These are phyloP conservation scores for Aspergillus glaucus DNA, from an alignment of 2,329 filamentous ascomycete species.

Conservation along the genomic window DNA sequence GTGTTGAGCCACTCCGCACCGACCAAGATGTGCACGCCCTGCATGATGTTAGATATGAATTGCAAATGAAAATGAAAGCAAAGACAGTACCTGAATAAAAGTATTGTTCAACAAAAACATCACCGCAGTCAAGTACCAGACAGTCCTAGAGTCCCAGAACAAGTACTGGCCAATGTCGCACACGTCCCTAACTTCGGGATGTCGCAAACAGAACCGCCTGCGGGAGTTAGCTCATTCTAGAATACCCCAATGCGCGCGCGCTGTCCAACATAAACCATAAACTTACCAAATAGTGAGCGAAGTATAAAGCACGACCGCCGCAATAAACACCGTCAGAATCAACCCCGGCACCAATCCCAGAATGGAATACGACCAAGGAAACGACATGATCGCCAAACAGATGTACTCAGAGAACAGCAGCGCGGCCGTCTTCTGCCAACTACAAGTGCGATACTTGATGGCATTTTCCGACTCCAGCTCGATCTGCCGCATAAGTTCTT, in stretches of 20 bases:
- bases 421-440: constrained; percentile 90
- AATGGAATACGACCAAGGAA: constrained; percentile 85
- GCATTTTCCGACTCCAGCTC: constrained; percentile 68
- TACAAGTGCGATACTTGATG: constrained; percentile 89
- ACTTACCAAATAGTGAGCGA: constrained; percentile 59
- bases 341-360: constrained; percentile 81
- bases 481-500: constrained; percentile 60
- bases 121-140: constrained; percentile 61
- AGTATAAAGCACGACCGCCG: constrained; percentile 75
- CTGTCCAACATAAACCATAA: constrained; percentile 1
- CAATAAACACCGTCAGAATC: constrained; percentile 74
- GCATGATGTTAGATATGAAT: constrained; percentile 1
- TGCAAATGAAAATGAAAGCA: background rate
- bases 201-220: constrained; percentile 84
- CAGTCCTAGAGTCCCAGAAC: constrained; percentile 76
- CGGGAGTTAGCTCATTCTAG: background rate
- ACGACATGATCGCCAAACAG: constrained; percentile 88
- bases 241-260: constrained; percentile 19
- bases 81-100: constrained; percentile 62
- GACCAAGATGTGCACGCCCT: constrained; percentile 74
- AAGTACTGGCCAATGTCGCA: constrained; percentile 95
- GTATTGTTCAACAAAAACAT: constrained; percentile 96
- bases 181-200: constrained; percentile 86
- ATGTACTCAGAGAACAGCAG: constrained; percentile 94
- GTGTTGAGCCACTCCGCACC: constrained; percentile 87